Evolutionary conservation across 495 filamentous ascomycete species (phyloP).

Genomic region (Aspergillus homomorphus): DNA sequence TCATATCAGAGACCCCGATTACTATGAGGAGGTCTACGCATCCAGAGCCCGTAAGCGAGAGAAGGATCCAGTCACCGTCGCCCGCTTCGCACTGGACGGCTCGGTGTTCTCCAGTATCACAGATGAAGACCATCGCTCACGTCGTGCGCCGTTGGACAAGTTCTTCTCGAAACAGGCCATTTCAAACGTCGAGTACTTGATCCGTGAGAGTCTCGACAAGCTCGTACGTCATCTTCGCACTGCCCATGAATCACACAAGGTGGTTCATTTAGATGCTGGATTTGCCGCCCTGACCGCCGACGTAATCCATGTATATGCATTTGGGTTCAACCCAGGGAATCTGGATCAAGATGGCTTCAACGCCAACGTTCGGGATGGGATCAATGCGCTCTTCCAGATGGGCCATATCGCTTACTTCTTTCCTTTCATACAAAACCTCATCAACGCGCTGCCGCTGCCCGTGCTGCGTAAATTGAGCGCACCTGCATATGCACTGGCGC

Average conservation of each 20-base stretch:
- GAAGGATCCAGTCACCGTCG: slow-evolving; percentile 17
- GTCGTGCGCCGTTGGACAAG: slow-evolving; percentile 22
- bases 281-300: slow-evolving; percentile 27
- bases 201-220: slow-evolving; percentile 19
- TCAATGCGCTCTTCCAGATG: slow-evolving; percentile 19
- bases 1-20: slow-evolving; percentile 27
- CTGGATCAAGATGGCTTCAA: slow-evolving; percentile 28
- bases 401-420: slow-evolving; percentile 22
- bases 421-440: slow-evolving; percentile 15
- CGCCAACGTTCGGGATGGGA: slow-evolving; percentile 21
- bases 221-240: slow-evolving; percentile 13
- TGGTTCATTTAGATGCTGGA: slow-evolving; percentile 23
- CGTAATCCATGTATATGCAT: slow-evolving; percentile 27
- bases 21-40: slow-evolving; percentile 34
- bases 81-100: slow-evolving; percentile 18
- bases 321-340: slow-evolving; percentile 22
- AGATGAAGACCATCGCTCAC: slow-evolving; percentile 23
- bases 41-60: slow-evolving; percentile 20
- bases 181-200: slow-evolving; percentile 8
- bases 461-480: slow-evolving; percentile 14
- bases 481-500: slow-evolving; percentile 10
- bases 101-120: slow-evolving; percentile 20
- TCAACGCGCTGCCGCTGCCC: slow-evolving; percentile 14
- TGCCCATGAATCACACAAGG: slow-evolving; percentile 12
- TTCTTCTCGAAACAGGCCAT: slow-evolving; percentile 27